Percentiles rank a stretch among this genome's conserved stretches.
These are phyloP conservation scores for Venturiaceae sp. DNA, from an alignment of 2,329 filamentous ascomycete genomes.

Conservation along the genomic window DNA sequence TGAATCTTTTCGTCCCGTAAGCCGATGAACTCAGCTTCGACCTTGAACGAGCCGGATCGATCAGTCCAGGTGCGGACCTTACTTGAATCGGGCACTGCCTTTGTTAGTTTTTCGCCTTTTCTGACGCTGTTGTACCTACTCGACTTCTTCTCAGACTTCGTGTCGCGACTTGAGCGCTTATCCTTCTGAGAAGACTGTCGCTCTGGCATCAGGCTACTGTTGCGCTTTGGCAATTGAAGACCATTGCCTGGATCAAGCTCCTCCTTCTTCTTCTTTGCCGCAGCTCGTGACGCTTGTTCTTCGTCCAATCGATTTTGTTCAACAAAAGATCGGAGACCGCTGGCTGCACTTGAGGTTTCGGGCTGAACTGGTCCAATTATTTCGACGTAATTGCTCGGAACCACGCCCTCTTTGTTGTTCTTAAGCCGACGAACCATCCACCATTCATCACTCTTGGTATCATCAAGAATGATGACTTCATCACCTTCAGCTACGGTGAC, in stretches of 20 bases:
- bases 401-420: conserved; percentile 90
- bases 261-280: conserved; percentile 43
- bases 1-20: conserved; percentile 95
- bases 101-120: conserved; percentile 4
- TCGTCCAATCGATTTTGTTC: conserved; percentile 75
- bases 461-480: conserved; percentile 83
- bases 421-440: conserved; percentile 89
- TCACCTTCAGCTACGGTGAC: conserved; percentile 85
- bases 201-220: conserved; percentile 61
- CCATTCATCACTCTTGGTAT: conserved; percentile 92
- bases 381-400: conserved; percentile 94
- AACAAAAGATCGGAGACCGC: conserved; percentile 55
- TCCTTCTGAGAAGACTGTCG: conserved; percentile 2
- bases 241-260: conserved; percentile 67
- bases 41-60: conserved; percentile 88
- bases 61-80: conserved; percentile 94
- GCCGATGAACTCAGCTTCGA: conserved; percentile 92
- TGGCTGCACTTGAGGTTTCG: conserved; percentile 18
- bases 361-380: conserved; percentile 56
- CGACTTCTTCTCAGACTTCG: conserved; percentile 1
- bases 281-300: conserved; percentile 72
- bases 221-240: conserved; percentile 65
- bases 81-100: conserved; percentile 64
- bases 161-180: conserved; percentile 3
- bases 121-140: conserved; percentile 3